Base-by-base conservation (phyloP, 768 basidiomycete species). In the Amanita brunnescens region DNA sequence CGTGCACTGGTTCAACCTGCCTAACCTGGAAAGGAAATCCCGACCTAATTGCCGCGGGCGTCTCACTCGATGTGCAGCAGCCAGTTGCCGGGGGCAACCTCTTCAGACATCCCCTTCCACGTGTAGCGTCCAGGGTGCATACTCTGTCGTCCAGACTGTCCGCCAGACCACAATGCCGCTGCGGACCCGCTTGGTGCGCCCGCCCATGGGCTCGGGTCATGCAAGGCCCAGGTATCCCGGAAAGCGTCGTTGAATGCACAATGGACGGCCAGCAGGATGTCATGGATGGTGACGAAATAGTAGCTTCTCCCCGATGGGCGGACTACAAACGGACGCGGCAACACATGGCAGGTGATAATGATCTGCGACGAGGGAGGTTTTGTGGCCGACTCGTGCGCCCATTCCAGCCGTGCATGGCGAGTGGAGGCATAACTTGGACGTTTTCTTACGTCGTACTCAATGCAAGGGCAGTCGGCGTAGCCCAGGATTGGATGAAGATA, bases 21-120 rank as follows among this genome's bases (percentile, higher is more conserved):
- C 26, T 29, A 29, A 14, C 41, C 41, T 21, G 41, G 23, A 29
- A 44, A 44, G 26, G 42, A 29, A 29, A 12, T 29, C 24, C 20
- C 35, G 24, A 48, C 24, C 13, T 9, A 16, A n/a, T 8, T 20
- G 21, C 35, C 29, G 26, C 29, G n/a, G 10, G 8, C 16, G 24
- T 16, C 14, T 48, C 23, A 49, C 39, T 49, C 49, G 29, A 49
- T 41, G 16, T 49, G 49, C 39, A 49, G 16, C 16, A 49, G 29
- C 49, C 49, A 49, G 38, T 41, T 21, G 7, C 38, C 26, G 7
- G 49, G 26, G 9, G 24, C 24, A 9, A 9, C 24, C 24, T 49
- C 26, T 40, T 49, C 49, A 6, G 49, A 49, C 16, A 49, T 23
- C 9, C 49, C 49, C 29, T 38, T 37, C 49, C 49, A 49, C 20